Conservation (phyloP, 306 rosid species). For the Begonia peltatifolia region DNA sequence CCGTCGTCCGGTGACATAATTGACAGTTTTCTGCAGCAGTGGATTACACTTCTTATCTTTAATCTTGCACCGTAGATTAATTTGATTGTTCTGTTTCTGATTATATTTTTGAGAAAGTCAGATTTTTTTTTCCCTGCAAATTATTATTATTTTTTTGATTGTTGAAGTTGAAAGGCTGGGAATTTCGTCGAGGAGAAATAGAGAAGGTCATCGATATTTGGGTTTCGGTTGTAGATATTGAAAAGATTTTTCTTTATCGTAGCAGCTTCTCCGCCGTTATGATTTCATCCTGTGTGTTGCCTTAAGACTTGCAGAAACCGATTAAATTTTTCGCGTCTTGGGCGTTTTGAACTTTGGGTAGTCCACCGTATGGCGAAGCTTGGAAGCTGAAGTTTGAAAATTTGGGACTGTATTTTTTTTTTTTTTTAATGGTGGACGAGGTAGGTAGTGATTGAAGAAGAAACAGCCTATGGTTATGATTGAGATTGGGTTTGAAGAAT, state of each 20-base stretch:
- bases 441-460: slow-evolving; percentile 25
- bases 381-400: slow-evolving; percentile 22
- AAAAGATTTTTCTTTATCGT: slow-evolving; percentile 11
- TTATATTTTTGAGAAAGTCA: slow-evolving; percentile 4
- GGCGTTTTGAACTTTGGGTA: slow-evolving; percentile 16
- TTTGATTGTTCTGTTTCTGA: slow-evolving; percentile 11
- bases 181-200: neutral
- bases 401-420: slow-evolving; percentile 37
- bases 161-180: neutral
- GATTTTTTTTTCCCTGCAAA: neutral
- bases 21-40: slow-evolving; percentile 12
- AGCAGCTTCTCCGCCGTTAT: slow-evolving; percentile 14
- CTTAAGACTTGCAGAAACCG: slow-evolving; percentile 6
- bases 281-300: neutral
- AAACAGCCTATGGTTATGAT: slow-evolving; percentile 56
- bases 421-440: slow-evolving; percentile 14
- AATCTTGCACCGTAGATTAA: slow-evolving; percentile 12
- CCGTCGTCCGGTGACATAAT: slow-evolving; percentile 30
- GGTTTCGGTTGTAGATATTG: slow-evolving; percentile 15
- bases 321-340: slow-evolving; percentile 10
- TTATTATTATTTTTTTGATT: neutral
- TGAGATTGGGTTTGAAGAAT: slow-evolving; percentile 36
- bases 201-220: slow-evolving; percentile 1
- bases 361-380: slow-evolving; percentile 31
- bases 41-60: slow-evolving; percentile 3